phyloP scores from a whole-genome alignment of 306 rosid species.

The Prunus padus region DNA sequence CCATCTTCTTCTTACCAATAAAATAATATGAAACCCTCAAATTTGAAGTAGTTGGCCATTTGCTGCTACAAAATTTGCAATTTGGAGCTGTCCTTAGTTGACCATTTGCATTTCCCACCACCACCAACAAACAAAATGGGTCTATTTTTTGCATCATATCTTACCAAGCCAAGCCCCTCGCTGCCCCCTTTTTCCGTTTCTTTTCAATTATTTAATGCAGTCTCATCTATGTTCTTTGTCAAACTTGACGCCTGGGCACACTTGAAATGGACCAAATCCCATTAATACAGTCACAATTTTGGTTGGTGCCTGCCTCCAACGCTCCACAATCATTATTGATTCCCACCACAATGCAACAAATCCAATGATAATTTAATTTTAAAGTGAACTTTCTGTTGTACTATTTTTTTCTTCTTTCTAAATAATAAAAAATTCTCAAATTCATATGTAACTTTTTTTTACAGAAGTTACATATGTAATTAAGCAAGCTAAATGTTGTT shows the following conservation, averaged over 20 bases:
- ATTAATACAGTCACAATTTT: not conserved
- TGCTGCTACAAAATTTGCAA: not conserved
- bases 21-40: not conserved
- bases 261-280: not conserved
- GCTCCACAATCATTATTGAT: not conserved
- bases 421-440: not conserved
- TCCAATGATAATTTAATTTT: not conserved
- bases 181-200: not conserved
- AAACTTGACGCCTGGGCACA: slow-evolving; percentile 11
- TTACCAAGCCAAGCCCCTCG: not conserved
- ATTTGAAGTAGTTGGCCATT: not conserved
- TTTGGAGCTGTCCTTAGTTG: slow-evolving; percentile 21
- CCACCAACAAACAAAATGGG: not conserved
- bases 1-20: not conserved
- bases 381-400: not conserved
- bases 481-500: too few relatives aligned
- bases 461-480: too few relatives aligned
- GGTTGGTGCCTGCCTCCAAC: slow-evolving; percentile 1
- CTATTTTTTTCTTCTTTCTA: not conserved
- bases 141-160: not conserved
- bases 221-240: slow-evolving; percentile 2
- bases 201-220: not conserved
- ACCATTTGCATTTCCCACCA: not conserved
- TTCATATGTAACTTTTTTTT: not conserved
- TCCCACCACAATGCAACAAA: too few relatives aligned